Evolutionary conservation across 192 early-diverging fungal genomes (phyloP).

Genomic region (Entomortierella chlamydospora): DNA sequence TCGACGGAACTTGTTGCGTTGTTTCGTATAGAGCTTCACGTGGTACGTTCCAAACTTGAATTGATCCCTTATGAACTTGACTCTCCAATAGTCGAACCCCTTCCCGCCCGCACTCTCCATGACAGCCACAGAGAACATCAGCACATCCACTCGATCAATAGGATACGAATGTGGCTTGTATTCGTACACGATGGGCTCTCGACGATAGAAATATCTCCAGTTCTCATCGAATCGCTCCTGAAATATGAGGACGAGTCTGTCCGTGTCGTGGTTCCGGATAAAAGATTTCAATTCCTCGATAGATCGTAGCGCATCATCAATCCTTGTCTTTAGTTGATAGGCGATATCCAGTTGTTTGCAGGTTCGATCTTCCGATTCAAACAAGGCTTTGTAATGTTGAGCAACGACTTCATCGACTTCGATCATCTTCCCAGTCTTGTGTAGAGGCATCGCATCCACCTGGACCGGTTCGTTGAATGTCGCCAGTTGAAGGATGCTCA

Average conservation of each 20-base stretch:
- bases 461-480: not conserved
- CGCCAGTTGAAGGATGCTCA: not conserved
- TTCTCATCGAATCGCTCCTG: not conserved
- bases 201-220: not conserved
- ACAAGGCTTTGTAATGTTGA: not conserved
- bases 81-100: not conserved
- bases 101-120: not conserved
- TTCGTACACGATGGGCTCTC: not conserved
- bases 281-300: not conserved
- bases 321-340: not conserved
- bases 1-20: not conserved
- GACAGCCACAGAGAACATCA: not conserved
- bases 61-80: not conserved
- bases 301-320: not conserved
- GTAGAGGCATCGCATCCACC: not conserved
- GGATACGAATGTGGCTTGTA: not conserved
- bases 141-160: not conserved
- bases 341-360: not conserved
- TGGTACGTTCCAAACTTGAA: not conserved
- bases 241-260: not conserved
- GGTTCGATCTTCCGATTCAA: not conserved
- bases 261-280: not conserved
- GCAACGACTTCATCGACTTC: not conserved
- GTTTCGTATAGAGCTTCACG: not conserved
- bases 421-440: conserved; percentile 2